phyloP scores from a whole-genome alignment of 2,329 filamentous ascomycete genomes.

The Trichoderma cornu-damae region DNA sequence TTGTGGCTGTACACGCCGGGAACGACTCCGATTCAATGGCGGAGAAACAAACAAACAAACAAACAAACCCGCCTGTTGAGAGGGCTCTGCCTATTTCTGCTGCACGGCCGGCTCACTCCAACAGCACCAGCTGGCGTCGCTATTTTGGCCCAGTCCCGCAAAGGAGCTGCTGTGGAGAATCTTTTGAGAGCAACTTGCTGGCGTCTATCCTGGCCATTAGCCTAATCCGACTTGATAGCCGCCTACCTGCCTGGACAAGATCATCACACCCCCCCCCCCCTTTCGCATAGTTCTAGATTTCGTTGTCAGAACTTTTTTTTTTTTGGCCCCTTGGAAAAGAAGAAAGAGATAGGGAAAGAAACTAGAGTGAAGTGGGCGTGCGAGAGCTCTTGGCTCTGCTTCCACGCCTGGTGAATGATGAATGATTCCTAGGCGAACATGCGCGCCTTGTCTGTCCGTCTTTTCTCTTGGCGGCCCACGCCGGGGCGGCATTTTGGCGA shows the following conservation, averaged over 20 bases:
- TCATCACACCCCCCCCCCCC: not conserved
- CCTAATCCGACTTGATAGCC: conserved; percentile 7
- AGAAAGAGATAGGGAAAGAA: too few relatives aligned
- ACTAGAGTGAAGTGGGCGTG: too few relatives aligned
- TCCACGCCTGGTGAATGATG: too few relatives aligned
- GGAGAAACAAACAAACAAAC: not conserved
- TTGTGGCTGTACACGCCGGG: too few relatives aligned
- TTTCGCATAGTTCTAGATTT: not conserved
- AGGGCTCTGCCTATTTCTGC: too few relatives aligned
- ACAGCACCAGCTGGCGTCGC: not conserved
- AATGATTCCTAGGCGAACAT: conserved; percentile 3
- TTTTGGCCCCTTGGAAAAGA: too few relatives aligned
- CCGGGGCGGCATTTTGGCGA: too few relatives aligned
- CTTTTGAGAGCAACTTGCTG: not conserved
- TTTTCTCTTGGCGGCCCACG: too few relatives aligned
- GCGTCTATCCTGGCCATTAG: not conserved
- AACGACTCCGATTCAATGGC: not conserved
- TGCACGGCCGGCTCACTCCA: too few relatives aligned
- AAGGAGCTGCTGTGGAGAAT: not conserved
- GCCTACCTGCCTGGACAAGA: conserved; percentile 4
- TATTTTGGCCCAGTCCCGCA: not conserved
- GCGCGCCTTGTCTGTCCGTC: not conserved
- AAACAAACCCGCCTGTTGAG: too few relatives aligned
- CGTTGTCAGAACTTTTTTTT: too few relatives aligned
- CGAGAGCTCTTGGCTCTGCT: not conserved